These are phyloP conservation scores for Dothistroma septosporum DNA, from an alignment of 2,329 filamentous ascomycete species.

Conservation along the genomic window DNA sequence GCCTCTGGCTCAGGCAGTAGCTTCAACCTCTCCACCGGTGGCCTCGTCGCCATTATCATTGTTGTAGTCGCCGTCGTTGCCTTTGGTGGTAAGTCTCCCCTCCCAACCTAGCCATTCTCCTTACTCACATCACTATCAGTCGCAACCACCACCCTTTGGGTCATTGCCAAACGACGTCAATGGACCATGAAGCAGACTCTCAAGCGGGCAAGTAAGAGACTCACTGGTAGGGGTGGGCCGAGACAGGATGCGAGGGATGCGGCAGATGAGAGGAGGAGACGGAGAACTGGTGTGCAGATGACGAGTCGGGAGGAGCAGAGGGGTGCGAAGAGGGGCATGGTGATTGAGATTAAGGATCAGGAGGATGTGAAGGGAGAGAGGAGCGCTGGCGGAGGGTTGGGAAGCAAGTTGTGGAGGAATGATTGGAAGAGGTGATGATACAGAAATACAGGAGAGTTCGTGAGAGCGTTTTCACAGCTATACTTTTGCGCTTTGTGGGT, in stretches of 20 bases:
- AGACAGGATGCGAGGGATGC: slow-evolving; percentile 2
- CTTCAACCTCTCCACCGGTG: slow-evolving; percentile 63
- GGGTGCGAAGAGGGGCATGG: slow-evolving; percentile 27
- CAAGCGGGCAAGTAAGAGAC: slow-evolving; percentile 55
- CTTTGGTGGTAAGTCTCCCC: slow-evolving; percentile 59
- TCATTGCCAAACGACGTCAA: slow-evolving; percentile 76
- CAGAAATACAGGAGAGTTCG: background rate
- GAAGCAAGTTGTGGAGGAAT: slow-evolving; percentile 25
- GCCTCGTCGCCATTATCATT: slow-evolving; percentile 68
- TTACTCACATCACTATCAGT: slow-evolving; percentile 44
- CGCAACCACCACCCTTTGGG: slow-evolving; percentile 65
- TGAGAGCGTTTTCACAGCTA: background rate
- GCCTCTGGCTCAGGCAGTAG: slow-evolving; percentile 54
- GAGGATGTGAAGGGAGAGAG: slow-evolving; percentile 28
- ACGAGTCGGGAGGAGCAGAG: slow-evolving; percentile 11
- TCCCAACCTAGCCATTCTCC: background rate
- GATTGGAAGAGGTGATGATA: slow-evolving; percentile 25
- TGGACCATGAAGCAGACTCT: slow-evolving; percentile 74
- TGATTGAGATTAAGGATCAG: slow-evolving; percentile 28
- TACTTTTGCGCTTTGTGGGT: background rate
- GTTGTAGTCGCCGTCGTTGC: slow-evolving; percentile 60
- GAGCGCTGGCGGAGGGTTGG: slow-evolving; percentile 14
- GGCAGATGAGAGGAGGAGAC: slow-evolving; percentile 17
- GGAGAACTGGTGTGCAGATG: slow-evolving; percentile 24
- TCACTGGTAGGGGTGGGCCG: slow-evolving; percentile 40